Evolutionary conservation across 2,329 filamentous ascomycete species (phyloP).

Genomic region (Rhynchosporium graminicola): DNA sequence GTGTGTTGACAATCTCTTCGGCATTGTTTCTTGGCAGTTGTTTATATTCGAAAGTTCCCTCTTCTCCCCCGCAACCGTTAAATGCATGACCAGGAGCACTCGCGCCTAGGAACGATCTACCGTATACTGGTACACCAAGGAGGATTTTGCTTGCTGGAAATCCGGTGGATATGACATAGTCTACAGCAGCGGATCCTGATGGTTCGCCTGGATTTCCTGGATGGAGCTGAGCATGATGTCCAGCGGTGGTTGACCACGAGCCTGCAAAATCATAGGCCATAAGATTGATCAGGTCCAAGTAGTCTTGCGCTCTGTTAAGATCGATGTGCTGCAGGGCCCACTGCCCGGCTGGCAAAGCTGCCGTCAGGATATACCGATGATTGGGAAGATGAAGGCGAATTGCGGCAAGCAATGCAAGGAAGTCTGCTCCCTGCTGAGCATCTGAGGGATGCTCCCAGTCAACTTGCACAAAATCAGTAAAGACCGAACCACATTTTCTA

Average conservation of each 20-base stretch:
- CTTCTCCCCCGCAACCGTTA: conserved; percentile 57
- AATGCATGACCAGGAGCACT: conserved; percentile 64
- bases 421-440: conserved; percentile 66
- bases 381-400: conserved; percentile 68
- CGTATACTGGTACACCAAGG: conserved; percentile 74
- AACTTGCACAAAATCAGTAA: conserved; percentile 51
- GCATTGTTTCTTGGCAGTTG: conserved; percentile 63
- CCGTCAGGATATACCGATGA: conserved; percentile 68
- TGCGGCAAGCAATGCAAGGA: conserved; percentile 66
- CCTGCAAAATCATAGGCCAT: conserved; percentile 82
- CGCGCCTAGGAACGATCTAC: conserved; percentile 71
- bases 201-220: conserved; percentile 56
- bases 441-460: conserved; percentile 78
- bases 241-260: conserved; percentile 65
- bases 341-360: conserved; percentile 68
- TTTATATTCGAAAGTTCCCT: conserved; percentile 73
- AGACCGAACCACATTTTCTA: not conserved
- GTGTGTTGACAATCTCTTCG: conserved; percentile 67
- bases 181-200: conserved; percentile 67
- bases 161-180: conserved; percentile 64
- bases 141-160: conserved; percentile 72
- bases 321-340: conserved; percentile 70
- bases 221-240: conserved; percentile 77
- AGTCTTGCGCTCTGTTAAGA: conserved; percentile 59
- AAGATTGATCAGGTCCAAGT: conserved; percentile 75